A percentile compares a stretch with the other conserved stretches of the same genome.
Evolutionary conservation across 139 green algal genomes (phyloP).

Genomic region (Tetradesmus lagerheimii): DNA sequence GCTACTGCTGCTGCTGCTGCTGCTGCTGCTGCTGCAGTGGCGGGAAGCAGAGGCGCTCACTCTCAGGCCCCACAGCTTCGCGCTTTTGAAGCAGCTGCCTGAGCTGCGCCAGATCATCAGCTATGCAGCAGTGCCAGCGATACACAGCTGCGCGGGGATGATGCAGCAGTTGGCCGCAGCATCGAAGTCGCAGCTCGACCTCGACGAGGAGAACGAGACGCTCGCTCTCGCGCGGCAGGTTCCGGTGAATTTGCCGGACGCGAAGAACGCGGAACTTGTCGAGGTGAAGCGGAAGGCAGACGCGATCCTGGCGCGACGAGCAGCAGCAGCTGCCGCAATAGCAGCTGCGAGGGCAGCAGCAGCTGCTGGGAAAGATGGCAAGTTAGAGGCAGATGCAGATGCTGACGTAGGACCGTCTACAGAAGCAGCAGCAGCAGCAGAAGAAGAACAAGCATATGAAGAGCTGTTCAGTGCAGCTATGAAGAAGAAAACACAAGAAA

Average conservation of each 20-base stretch:
- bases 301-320: not conserved
- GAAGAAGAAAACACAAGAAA: not conserved
- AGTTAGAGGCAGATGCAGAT: no score
- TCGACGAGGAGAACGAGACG: not conserved
- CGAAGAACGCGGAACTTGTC: not conserved
- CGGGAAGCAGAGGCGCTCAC: not conserved
- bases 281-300: not conserved
- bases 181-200: not conserved
- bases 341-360: not conserved
- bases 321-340: not conserved
- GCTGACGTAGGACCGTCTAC: no score
- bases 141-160: not conserved
- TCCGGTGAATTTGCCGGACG: no score
- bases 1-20: no score
- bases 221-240: not conserved
- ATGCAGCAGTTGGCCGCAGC: not conserved
- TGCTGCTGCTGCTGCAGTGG: constrained; percentile 13
- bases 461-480: not conserved
- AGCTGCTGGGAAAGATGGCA: no score
- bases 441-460: not conserved
- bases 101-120: constrained; percentile 27
- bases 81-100: not conserved
- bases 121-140: not conserved
- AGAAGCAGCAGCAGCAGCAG: no score
- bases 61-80: not conserved